A percentile compares a stretch with the other conserved stretches of the same genome.
Conservation (phyloP, 2,329 filamentous ascomycete genomes). For the Aspergillus aculeatus region DNA sequence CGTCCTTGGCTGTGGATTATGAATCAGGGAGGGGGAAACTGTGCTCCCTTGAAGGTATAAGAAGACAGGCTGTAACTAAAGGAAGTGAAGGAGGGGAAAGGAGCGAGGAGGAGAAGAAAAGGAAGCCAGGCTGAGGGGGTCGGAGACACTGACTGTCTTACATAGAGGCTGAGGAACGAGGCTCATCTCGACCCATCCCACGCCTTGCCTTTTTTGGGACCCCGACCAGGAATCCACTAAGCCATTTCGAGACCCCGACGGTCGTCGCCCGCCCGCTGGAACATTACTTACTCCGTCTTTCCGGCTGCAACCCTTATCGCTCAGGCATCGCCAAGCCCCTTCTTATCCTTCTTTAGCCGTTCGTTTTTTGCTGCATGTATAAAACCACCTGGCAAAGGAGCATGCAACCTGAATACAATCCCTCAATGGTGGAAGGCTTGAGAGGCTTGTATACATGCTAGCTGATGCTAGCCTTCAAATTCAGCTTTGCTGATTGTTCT, state of each 20-base stretch:
- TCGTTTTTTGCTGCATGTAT: no score
- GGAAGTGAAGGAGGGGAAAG: conserved; percentile 2
- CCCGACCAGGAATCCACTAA: conserved; percentile 20
- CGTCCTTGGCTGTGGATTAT: background rate
- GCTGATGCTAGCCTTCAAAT: no score
- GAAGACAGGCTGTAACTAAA: background rate
- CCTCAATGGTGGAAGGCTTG: no score
- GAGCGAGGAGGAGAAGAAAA: conserved; percentile 14
- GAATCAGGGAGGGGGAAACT: background rate
- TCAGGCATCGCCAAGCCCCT: conserved; percentile 4
- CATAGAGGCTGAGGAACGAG: conserved; percentile 6
- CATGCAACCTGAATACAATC: no score
- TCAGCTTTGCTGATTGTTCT: no score
- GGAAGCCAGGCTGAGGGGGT: conserved; percentile 20
- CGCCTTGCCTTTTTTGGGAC: conserved; percentile 27
- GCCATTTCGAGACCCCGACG: conserved; percentile 5
- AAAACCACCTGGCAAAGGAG: no score
- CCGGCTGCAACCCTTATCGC: background rate
- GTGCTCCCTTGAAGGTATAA: background rate
- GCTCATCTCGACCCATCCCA: conserved; percentile 2
- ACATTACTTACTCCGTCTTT: background rate
- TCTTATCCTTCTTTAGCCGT: background rate
- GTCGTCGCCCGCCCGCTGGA: conserved; percentile 20
- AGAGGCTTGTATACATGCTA: no score
- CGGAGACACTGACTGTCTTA: background rate